phyloP scores from a whole-genome alignment of 1,284 basidiomycete species.

The Sparassis latifolia region DNA sequence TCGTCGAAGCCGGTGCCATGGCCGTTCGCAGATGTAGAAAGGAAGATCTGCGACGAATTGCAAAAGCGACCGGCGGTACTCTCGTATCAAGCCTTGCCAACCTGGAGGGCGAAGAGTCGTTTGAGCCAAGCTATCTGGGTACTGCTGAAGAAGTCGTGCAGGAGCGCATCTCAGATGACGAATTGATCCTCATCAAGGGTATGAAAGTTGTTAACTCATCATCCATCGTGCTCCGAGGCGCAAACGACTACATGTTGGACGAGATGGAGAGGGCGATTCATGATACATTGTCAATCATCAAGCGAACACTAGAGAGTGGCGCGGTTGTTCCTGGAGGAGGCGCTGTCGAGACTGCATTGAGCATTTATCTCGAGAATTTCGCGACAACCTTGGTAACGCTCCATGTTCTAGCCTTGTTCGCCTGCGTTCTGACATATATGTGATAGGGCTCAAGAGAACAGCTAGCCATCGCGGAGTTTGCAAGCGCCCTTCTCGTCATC shows the following conservation, averaged over 20 bases:
- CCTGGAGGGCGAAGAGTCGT: conserved; percentile 97
- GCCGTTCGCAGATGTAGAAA: conserved; percentile 97
- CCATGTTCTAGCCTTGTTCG: neutral
- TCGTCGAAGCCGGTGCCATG: conserved; percentile 99
- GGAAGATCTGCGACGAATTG: conserved; percentile 95
- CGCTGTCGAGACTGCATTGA: conserved; percentile 94
- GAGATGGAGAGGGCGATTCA: conserved; percentile 99
- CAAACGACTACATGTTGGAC: conserved; percentile 99
- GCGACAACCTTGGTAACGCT: conserved; percentile 85
- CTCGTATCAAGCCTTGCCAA: conserved; percentile 93
- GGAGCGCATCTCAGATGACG: conserved; percentile 97
- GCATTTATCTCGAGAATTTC: conserved; percentile 99
- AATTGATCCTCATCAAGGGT: conserved; percentile 95
- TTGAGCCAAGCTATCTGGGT: conserved; percentile 88
- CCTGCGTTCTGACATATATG: neutral
- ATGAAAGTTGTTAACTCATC: conserved; percentile 94
- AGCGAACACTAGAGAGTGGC: conserved; percentile 95
- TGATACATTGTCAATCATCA: conserved; percentile 93
- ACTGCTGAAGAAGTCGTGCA: conserved; percentile 94
- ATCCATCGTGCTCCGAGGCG: conserved; percentile 92
- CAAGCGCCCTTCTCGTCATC: conserved; percentile 87
- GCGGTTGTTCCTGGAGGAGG: conserved; percentile 96
- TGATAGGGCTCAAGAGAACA: conserved; percentile 92
- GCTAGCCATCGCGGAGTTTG: conserved; percentile 98
- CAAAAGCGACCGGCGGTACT: conserved; percentile 94